Base-by-base conservation (phyloP, 1,284 basidiomycete species). In the Schizophyllum amplum region DNA sequence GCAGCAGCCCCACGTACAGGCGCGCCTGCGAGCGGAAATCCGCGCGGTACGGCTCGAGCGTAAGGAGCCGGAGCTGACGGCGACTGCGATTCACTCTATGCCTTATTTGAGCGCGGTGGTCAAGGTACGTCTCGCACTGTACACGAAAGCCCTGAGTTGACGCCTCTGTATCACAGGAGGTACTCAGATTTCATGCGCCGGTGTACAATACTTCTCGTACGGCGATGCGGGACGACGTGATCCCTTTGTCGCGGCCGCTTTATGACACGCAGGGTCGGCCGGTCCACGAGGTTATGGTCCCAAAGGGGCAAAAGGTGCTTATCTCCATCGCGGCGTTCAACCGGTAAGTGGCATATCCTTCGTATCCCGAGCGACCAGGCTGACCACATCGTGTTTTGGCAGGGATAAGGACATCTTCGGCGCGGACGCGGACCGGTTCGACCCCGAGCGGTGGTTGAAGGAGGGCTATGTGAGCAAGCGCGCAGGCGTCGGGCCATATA, bases 401-500 rank as follows among this genome's bases (percentile, higher is more conserved):
- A 75, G 48, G 13, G 26, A 55, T 15, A 48, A 77, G 58, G 73
- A 76, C 22, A 61, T 81, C 27, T 83, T 79, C 65, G 81, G 81
- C 6, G 69, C 75, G 46, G 79, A 82, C 60, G 79, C 80, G 4
- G 67, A 80, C 55, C 65, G 67, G 24, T 83, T 77, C 65, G 78
- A 79, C 57, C 81, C 81, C 2, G 75, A 79, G 51, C 69, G 81
- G 52, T 83, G 79, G 77, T 63, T 82, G n/a, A 42, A 55, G 33
- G 70, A 71, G 47, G 67, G 70, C 13, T 62, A 68, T 9, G 65
- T 67, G 20, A 72, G 75, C 59, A 74, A 72, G 64, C 74, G 72
- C 59, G 72, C 74, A 5, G 72, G 69, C 4, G 62, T 80, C 7
- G 79, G 81, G 9, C 76, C 82, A 4, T 80, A 78, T 63, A 75